Evolutionary conservation across 1,139 yeast genomes (phyloP).

Genomic region (Magnusiomyces tetraspermus): DNA sequence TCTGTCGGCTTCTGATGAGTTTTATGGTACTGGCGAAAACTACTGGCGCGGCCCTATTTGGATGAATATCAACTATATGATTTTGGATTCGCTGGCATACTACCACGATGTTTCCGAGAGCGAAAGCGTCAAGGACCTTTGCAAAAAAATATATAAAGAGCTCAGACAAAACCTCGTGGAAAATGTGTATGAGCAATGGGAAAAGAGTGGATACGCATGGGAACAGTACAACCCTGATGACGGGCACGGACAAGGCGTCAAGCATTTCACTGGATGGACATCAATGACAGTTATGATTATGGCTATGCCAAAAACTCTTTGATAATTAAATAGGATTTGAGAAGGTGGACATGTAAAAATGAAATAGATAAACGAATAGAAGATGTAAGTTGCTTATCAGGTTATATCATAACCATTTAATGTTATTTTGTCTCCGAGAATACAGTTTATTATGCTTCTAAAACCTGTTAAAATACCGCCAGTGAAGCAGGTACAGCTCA

Average conservation of each 20-base stretch:
- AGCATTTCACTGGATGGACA: slow-evolving; percentile 93
- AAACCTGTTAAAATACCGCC: neutral
- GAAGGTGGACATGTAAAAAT: too few species aligned
- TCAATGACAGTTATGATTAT: slow-evolving; percentile 71
- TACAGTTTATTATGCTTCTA: too few species aligned
- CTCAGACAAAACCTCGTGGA: slow-evolving; percentile 58
- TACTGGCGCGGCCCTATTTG: slow-evolving; percentile 97
- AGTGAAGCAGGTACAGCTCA: slow-evolving; percentile 17
- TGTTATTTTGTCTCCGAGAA: too few species aligned
- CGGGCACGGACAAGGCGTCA: slow-evolving; percentile 74
- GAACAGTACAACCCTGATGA: slow-evolving; percentile 81
- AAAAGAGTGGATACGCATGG: slow-evolving; percentile 73
- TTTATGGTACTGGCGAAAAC: slow-evolving; percentile 71
- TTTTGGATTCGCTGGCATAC: slow-evolving; percentile 57
- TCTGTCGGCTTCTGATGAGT: slow-evolving; percentile 56
- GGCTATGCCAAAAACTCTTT: slow-evolving; percentile 53
- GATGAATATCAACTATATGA: slow-evolving; percentile 82
- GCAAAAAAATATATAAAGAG: slow-evolving; percentile 43
- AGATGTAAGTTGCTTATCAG: too few species aligned
- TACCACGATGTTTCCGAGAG: slow-evolving; percentile 34
- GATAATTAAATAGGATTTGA: neutral
- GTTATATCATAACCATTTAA: too few species aligned
- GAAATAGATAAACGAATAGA: too few species aligned
- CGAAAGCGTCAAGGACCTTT: slow-evolving; percentile 32
- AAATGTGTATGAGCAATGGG: slow-evolving; percentile 62